Percentiles rank a stretch among this genome's conserved stretches.
Conservation (phyloP, 441 rosid species). For the Populus trichocarpa region DNA sequence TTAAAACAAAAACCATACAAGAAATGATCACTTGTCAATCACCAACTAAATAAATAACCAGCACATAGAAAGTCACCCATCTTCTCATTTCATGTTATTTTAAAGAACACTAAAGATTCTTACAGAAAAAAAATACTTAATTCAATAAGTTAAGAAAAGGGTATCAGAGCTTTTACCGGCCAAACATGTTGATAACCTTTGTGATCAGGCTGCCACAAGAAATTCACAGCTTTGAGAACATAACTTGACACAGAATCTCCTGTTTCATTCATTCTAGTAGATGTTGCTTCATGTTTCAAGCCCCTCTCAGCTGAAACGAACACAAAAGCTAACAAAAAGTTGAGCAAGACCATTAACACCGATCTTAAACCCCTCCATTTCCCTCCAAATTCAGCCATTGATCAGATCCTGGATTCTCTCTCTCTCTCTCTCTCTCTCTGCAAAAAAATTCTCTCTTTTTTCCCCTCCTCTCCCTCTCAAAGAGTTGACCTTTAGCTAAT, state of each 20-base stretch:
- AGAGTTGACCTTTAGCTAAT: not conserved
- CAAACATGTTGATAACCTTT: constrained; percentile 70
- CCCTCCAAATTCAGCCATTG: constrained; percentile 27
- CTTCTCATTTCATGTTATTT: not conserved
- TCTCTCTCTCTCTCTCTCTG: not conserved
- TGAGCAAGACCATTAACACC: constrained; percentile 22
- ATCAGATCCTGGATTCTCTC: constrained; percentile 12
- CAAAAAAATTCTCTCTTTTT: not conserved
- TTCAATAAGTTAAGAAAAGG: not conserved
- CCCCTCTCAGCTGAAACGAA: constrained; percentile 61
- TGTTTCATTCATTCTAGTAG: constrained; percentile 12
- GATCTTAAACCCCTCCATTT: constrained; percentile 43
- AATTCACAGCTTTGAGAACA: constrained; percentile 38
- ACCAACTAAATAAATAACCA: not conserved
- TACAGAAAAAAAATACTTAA: not conserved
- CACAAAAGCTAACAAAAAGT: constrained; percentile 40
- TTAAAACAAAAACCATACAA: not conserved
- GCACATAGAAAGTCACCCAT: not conserved
- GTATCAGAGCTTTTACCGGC: constrained; percentile 53
- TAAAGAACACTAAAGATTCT: not conserved
- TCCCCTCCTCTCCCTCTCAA: not conserved
- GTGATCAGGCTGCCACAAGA: constrained; percentile 60
- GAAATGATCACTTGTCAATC: not conserved
- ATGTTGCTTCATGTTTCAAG: constrained; percentile 28
- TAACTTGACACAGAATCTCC: constrained; percentile 30